These are phyloP conservation scores for Panellus pusillus DNA, from an alignment of 768 basidiomycete species.

Conservation along the genomic window DNA sequence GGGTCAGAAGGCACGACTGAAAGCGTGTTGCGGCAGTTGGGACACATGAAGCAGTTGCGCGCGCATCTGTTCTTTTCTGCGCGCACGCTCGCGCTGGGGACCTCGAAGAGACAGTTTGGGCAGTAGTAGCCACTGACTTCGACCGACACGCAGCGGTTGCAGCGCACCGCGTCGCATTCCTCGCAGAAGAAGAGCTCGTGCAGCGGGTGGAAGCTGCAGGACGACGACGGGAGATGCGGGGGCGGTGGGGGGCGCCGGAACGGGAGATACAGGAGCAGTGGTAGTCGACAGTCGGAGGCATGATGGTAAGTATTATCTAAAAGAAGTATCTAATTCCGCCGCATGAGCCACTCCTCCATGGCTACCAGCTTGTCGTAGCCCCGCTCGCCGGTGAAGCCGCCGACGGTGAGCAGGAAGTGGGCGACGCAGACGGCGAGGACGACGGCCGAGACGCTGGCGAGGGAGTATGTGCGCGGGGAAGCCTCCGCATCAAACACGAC, in stretches of 20 bases:
- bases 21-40: constrained; percentile 86
- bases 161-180: constrained; percentile 95
- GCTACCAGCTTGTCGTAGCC: constrained; percentile 48
- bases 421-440: constrained; percentile 42
- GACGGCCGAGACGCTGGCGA: constrained; percentile 27
- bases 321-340: not conserved
- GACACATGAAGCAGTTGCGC: constrained; percentile 96
- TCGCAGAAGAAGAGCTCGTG: constrained; percentile 94
- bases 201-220: constrained; percentile 79
- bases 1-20: constrained; percentile 91
- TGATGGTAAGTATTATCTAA: not conserved
- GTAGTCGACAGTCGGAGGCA: constrained; percentile 37
- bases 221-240: constrained; percentile 66
- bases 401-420: constrained; percentile 47
- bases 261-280: constrained; percentile 74
- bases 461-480: constrained; percentile 15
- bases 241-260: constrained; percentile 69
- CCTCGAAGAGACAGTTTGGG: constrained; percentile 97
- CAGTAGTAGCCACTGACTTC: constrained; percentile 99
- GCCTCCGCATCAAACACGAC: constrained; percentile 35
- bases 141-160: constrained; percentile 86
- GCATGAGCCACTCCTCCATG: constrained; percentile 38
- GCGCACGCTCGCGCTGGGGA: constrained; percentile 96
- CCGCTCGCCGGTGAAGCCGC: constrained; percentile 45
- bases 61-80: constrained; percentile 99